These are phyloP conservation scores for Trypanosoma avium DNA, from an alignment of 208 protist species.

Conservation along the genomic window DNA sequence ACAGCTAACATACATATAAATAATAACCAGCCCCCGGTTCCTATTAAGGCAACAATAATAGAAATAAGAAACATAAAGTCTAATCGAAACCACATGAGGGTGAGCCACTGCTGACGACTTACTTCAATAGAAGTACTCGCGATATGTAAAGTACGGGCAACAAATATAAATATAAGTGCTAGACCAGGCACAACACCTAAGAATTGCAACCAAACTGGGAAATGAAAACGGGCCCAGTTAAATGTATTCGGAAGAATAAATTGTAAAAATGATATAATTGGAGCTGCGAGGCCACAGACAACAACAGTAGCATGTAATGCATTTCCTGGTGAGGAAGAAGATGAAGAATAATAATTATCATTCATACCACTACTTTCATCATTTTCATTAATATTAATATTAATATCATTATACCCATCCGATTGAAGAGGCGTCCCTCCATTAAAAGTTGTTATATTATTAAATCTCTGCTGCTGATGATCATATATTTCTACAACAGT, in stretches of 20 bases:
- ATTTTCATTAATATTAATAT: too few species aligned
- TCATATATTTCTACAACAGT: constrained; percentile 55
- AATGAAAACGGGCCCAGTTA: constrained; percentile 44
- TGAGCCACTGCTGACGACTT: constrained; percentile 64
- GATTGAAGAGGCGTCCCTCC: too few species aligned
- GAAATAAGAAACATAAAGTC: constrained; percentile 77
- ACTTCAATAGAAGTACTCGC: constrained; percentile 42
- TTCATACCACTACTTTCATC: too few species aligned
- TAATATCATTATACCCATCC: too few species aligned
- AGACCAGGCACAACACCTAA: constrained; percentile 47
- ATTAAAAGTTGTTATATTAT: constrained; percentile 6
- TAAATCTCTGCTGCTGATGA: constrained; percentile 36
- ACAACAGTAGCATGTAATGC: constrained; percentile 59
- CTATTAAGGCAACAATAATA: constrained; percentile 56
- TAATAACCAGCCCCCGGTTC: constrained; percentile 57
- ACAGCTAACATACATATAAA: constrained; percentile 43
- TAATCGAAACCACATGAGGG: constrained; percentile 85
- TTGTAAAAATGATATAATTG: constrained; percentile 40
- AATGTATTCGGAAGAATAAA: constrained; percentile 41
- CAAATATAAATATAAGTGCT: constrained; percentile 47
- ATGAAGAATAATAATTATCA: too few species aligned
- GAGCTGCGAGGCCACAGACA: constrained; percentile 47
- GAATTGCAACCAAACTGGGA: constrained; percentile 44
- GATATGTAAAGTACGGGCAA: constrained; percentile 37
- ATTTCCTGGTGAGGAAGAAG: constrained; percentile 21